Conservation (phyloP, 441 rosid species). For the Erodium chrysanthum region DNA sequence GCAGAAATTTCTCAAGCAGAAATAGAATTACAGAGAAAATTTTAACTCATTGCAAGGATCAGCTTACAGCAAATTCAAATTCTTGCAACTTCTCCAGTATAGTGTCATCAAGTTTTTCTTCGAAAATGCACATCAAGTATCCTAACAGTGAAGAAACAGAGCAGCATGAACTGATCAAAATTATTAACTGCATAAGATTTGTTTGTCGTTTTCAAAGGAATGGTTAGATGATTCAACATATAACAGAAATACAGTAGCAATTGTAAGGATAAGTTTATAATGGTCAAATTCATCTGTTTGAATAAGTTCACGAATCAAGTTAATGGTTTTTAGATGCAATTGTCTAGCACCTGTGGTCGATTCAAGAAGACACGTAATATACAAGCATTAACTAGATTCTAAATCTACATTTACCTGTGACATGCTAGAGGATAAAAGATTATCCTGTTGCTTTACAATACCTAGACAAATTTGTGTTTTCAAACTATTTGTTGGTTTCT, state of each 20-base stretch:
- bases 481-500: background rate
- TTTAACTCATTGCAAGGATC: conserved; percentile 16
- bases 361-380: background rate
- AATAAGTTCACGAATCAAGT: background rate
- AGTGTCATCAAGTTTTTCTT: conserved; percentile 55
- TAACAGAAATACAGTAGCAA: background rate
- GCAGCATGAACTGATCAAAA: conserved; percentile 5
- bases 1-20: conserved; percentile 16
- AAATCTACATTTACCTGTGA: background rate
- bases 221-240: conserved; percentile 4
- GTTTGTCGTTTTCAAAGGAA: conserved; percentile 1
- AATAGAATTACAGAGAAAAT: conserved; percentile 9
- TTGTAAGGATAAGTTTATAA: background rate
- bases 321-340: background rate
- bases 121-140: conserved; percentile 78
- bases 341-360: background rate
- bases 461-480: background rate
- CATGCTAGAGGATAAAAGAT: background rate
- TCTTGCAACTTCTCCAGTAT: conserved; percentile 40
- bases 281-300: background rate
- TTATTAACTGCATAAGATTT: background rate
- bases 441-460: background rate
- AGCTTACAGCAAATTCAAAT: conserved; percentile 69
- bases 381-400: background rate
- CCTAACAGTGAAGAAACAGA: conserved; percentile 37